Conservation (phyloP, 2,329 filamentous ascomycete species). For the Phaeosphaeria sp. region DNA sequence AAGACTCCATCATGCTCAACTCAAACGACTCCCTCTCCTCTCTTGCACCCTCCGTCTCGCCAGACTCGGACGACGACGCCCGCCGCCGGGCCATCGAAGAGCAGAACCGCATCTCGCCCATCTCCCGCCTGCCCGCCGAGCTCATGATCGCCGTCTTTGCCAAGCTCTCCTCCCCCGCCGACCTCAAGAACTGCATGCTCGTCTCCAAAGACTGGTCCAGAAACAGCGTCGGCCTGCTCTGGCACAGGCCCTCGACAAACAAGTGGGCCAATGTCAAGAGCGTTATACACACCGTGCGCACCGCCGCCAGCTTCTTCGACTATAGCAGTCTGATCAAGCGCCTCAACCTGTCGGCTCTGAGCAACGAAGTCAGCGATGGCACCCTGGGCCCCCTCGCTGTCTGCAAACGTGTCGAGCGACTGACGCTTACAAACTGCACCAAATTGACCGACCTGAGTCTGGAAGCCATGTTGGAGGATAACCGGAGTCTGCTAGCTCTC, state of each 20-base stretch:
- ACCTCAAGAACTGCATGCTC: conserved; percentile 87
- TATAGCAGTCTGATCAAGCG: conserved; percentile 92
- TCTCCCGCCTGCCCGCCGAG: conserved; percentile 88
- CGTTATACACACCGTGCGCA: conserved; percentile 79
- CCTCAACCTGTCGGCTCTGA: conserved; percentile 84
- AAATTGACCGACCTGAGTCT: conserved; percentile 85
- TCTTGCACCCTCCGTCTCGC: conserved; percentile 78
- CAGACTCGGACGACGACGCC: conserved; percentile 77
- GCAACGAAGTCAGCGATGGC: conserved; percentile 81
- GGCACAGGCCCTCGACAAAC: conserved; percentile 92
- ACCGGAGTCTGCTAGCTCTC: conserved; percentile 81
- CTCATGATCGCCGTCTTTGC: conserved; percentile 92
- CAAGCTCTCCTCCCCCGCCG: conserved; percentile 75
- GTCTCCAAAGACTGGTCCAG: conserved; percentile 94
- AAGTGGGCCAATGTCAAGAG: conserved; percentile 81
- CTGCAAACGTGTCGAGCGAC: conserved; percentile 89
- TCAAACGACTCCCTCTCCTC: conserved; percentile 92
- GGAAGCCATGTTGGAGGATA: conserved; percentile 78
- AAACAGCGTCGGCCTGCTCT: conserved; percentile 90
- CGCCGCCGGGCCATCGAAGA: conserved; percentile 61
- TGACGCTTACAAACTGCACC: conserved; percentile 90
- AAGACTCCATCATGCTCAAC: conserved; percentile 85
- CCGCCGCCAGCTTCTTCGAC: conserved; percentile 78
- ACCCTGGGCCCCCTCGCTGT: conserved; percentile 80
- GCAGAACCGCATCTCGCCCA: conserved; percentile 74